These are phyloP conservation scores for Trametopsis cervina DNA, from an alignment of 768 basidiomycete genomes.

Conservation along the genomic window DNA sequence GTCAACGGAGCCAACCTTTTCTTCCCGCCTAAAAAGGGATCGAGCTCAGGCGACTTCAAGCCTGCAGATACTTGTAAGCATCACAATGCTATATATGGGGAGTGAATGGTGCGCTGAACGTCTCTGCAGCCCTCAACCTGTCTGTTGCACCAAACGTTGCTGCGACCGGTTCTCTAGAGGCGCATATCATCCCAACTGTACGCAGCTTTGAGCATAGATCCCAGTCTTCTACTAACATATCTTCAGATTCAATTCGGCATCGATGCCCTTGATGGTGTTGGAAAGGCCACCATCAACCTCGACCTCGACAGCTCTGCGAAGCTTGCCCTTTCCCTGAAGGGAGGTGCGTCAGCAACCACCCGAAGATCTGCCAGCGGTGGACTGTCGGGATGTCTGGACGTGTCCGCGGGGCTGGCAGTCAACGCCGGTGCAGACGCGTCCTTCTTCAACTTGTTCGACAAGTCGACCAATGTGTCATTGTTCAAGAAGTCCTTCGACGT, in stretches of 20 bases:
- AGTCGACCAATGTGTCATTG: slow-evolving; percentile 13
- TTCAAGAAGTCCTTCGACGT: slow-evolving; percentile 19
- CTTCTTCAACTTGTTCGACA: slow-evolving; percentile 19
- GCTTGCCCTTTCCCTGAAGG: slow-evolving; percentile 20
- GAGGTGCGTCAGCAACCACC: no score
- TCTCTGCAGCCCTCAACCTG: slow-evolving; percentile 27
- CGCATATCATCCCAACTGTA: slow-evolving; percentile 29
- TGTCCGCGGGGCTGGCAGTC: slow-evolving; percentile 16
- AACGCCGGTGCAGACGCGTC: slow-evolving; percentile 17
- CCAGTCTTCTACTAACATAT: slow-evolving; percentile 21
- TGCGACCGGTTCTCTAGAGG: slow-evolving; percentile 35
- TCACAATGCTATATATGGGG: no score
- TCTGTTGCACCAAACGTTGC: slow-evolving; percentile 32
- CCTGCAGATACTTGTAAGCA: slow-evolving; percentile 32
- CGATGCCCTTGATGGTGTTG: slow-evolving; percentile 30
- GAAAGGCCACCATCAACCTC: slow-evolving; percentile 34
- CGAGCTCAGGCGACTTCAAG: slow-evolving; percentile 23
- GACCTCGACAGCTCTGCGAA: slow-evolving; percentile 27
- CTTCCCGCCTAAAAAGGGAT: slow-evolving; percentile 33
- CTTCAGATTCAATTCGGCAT: slow-evolving; percentile 29
- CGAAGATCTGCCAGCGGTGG: slow-evolving; percentile 11
- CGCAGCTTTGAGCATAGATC: background rate
- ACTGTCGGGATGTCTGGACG: slow-evolving; percentile 17
- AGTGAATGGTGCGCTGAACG: no score
- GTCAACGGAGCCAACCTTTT: slow-evolving; percentile 33